These are phyloP conservation scores for Tetrahymena thermophila DNA, from an alignment of 73 alveolate species.

Conservation along the genomic window DNA sequence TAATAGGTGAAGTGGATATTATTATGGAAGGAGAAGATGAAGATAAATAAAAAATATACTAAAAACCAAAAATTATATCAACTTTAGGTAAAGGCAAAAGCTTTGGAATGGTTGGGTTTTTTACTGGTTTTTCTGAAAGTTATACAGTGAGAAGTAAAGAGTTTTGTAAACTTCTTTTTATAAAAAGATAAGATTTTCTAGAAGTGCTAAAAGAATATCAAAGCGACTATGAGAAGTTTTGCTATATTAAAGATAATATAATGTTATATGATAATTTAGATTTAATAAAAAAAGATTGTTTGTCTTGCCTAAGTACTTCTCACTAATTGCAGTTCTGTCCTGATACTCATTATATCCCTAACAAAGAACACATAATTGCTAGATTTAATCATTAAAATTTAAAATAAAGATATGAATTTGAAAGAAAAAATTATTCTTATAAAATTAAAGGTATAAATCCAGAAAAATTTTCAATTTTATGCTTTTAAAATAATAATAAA, in stretches of 20 bases:
- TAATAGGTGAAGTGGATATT: neutral
- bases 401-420: neutral
- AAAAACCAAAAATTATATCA: neutral
- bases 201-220: neutral
- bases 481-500: neutral
- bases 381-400: neutral
- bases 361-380: neutral
- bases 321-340: neutral
- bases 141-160: neutral
- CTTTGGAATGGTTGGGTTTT: neutral
- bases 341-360: neutral
- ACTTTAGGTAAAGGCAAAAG: neutral
- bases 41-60: neutral
- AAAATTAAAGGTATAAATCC: neutral
- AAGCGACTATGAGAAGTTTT: neutral
- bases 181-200: neutral
- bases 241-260: neutral
- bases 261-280: neutral
- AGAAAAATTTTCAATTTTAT: neutral
- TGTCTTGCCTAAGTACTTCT: neutral
- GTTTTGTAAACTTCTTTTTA: neutral
- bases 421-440: neutral
- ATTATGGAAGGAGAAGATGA: neutral
- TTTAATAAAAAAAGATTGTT: neutral
- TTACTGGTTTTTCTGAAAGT: neutral